These are phyloP conservation scores for Jamesozyma lodderae DNA, from an alignment of 805 yeast species.

Conservation along the genomic window DNA sequence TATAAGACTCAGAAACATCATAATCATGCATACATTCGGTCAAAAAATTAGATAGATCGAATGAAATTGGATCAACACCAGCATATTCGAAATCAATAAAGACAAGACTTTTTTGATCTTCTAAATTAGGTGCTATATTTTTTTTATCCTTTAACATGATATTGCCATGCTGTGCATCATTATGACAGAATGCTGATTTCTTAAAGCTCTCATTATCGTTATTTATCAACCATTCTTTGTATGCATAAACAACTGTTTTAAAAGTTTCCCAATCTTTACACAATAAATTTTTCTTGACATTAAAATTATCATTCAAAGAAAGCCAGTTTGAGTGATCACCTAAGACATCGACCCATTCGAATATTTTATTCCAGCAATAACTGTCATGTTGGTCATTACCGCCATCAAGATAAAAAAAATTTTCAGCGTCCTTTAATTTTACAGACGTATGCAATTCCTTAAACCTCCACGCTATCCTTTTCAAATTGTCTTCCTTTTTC, in stretches of 20 bases:
- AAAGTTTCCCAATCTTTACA: constrained; percentile 37
- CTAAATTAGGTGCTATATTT: constrained; percentile 37
- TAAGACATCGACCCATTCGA: constrained; percentile 54
- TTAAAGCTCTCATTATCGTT: constrained; percentile 4
- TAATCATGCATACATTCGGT: constrained; percentile 95
- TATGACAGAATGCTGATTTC: constrained; percentile 70
- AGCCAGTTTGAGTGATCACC: constrained; percentile 24
- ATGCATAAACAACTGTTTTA: constrained; percentile 36
- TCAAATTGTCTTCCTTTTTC: constrained; percentile 55
- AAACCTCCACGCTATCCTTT: constrained; percentile 85
- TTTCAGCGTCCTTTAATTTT: constrained; percentile 46
- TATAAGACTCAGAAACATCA: constrained; percentile 42
- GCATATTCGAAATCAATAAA: constrained; percentile 93
- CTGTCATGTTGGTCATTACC: constrained; percentile 7
- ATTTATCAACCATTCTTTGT: constrained; percentile 48
- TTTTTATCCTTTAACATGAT: constrained; percentile 46
- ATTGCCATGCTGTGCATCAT: constrained; percentile 92
- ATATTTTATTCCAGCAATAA: constrained; percentile 51
- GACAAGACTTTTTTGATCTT: constrained; percentile 40
- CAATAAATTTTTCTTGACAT: constrained; percentile 32
- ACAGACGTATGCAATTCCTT: constrained; percentile 77
- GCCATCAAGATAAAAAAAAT: constrained; percentile 41
- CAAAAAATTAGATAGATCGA: constrained; percentile 82
- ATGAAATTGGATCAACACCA: constrained; percentile 76
- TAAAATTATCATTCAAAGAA: constrained; percentile 19